A percentile compares a stretch with the other conserved stretches of the same genome.
Evolutionary conservation across 139 green algal species (phyloP).

Genomic region (Haematococcus lacustris): DNA sequence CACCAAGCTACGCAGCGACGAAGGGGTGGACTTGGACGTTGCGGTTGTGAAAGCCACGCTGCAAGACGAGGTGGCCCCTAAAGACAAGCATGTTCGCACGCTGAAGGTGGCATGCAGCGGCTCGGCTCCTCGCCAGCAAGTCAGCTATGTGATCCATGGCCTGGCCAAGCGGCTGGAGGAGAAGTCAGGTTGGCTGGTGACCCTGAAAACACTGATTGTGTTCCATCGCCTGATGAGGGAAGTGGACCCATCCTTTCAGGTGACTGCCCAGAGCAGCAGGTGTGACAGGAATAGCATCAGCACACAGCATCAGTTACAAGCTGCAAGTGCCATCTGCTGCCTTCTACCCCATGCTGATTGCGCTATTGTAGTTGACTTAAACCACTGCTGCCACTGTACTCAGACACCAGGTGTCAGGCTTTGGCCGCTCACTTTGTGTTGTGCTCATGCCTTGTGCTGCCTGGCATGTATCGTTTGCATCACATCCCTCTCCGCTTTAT

Average conservation of each 20-base stretch:
- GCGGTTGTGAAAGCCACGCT: conserved; percentile 89
- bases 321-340: too few species aligned
- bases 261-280: too few species aligned
- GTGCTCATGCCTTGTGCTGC: too few species aligned
- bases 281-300: too few species aligned
- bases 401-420: too few species aligned
- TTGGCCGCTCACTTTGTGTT: too few species aligned
- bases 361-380: too few species aligned
- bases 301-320: too few species aligned
- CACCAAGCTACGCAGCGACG: conserved; percentile 7
- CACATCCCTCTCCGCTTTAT: too few species aligned
- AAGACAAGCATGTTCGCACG: conserved; percentile 93
- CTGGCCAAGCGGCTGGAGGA: conserved; percentile 36
- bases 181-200: conserved; percentile 40
- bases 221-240: conserved; percentile 83
- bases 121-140: conserved; percentile 15
- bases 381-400: too few species aligned
- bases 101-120: conserved; percentile 33
- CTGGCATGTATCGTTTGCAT: too few species aligned
- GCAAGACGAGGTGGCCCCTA: conserved; percentile 75
- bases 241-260: conserved; percentile 58
- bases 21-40: conserved; percentile 56
- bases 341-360: too few species aligned
- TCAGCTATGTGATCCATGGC: conserved; percentile 45
- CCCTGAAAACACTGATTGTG: conserved; percentile 78